Evolutionary conservation across 192 early-diverging fungal species (phyloP).

Genomic region (Podila verticillata): DNA sequence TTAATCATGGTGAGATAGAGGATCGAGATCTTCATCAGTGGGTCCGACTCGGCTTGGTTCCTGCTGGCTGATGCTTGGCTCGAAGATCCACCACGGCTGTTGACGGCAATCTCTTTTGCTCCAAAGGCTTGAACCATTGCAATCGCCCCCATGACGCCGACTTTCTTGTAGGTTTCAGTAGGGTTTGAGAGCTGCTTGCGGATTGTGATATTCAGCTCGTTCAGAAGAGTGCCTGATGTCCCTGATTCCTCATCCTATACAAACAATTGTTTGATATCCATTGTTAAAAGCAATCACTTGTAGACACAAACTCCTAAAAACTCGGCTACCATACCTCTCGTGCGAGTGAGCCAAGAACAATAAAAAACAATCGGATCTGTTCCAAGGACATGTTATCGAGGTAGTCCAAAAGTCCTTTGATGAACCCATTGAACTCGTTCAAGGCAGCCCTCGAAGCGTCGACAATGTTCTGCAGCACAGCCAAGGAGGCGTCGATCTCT

Average conservation of each 20-base stretch:
- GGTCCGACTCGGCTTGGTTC: slow-evolving; percentile 30
- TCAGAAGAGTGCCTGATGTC: slow-evolving; percentile 61
- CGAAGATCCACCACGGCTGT: slow-evolving; percentile 37
- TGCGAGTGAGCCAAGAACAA: slow-evolving; percentile 71
- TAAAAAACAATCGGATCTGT: slow-evolving; percentile 73
- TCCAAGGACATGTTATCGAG: slow-evolving; percentile 71
- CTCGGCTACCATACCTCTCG: slow-evolving; percentile 46
- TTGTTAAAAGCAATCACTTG: neutral
- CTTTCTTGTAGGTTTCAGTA: slow-evolving; percentile 68
- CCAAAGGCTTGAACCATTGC: slow-evolving; percentile 72
- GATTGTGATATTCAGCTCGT: slow-evolving; percentile 77
- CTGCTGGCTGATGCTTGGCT: slow-evolving; percentile 33
- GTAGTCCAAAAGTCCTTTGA: slow-evolving; percentile 79
- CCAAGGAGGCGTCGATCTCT: slow-evolving; percentile 72
- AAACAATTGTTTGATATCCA: neutral
- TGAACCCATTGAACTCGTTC: slow-evolving; percentile 70
- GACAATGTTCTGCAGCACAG: slow-evolving; percentile 64
- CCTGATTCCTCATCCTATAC: slow-evolving; percentile 36
- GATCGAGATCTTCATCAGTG: slow-evolving; percentile 62
- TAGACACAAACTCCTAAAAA: neutral
- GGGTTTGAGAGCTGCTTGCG: slow-evolving; percentile 83
- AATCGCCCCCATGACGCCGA: slow-evolving; percentile 78
- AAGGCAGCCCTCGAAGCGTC: slow-evolving; percentile 57
- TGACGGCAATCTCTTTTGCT: slow-evolving; percentile 19
- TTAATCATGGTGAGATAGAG: slow-evolving; percentile 66